These are phyloP conservation scores for Fusarium irregulare DNA, from an alignment of 2,329 filamentous ascomycete genomes.

Conservation along the genomic window DNA sequence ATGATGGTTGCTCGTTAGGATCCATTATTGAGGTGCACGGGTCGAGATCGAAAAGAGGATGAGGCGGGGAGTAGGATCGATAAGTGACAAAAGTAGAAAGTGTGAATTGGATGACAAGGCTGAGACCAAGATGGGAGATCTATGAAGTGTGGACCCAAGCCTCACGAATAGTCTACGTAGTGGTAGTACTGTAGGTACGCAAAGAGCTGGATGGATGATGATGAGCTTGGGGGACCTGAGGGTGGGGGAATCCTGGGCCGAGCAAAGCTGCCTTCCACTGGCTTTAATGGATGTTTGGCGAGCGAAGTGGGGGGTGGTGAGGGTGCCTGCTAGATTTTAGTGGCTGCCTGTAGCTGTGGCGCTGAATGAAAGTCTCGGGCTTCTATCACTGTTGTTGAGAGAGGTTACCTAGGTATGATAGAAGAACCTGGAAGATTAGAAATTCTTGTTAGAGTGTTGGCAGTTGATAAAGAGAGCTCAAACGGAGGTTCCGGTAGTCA, in stretches of 20 bases:
- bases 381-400: neutral
- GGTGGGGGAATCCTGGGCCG: constrained; percentile 32
- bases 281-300: neutral
- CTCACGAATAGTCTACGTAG: constrained; percentile 26
- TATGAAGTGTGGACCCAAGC: constrained; percentile 36
- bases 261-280: constrained; percentile 1
- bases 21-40: constrained; percentile 53
- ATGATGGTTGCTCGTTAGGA: constrained; percentile 57
- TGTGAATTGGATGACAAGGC: constrained; percentile 27
- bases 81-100: constrained; percentile 7
- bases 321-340: constrained; percentile 36
- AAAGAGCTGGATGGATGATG: constrained; percentile 12
- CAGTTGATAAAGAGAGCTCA: neutral
- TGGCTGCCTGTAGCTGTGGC: constrained; percentile 36
- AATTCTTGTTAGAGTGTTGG: neutral
- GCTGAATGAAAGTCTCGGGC: constrained; percentile 11
- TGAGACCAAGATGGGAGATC: constrained; percentile 30
- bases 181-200: neutral
- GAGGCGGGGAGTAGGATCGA: neutral
- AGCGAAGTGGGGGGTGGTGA: constrained; percentile 43
- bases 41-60: neutral
- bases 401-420: constrained; percentile 1
- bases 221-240: constrained; percentile 32
- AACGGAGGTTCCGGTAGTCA: neutral
- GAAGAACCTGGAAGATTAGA: constrained; percentile 31